Conservation (phyloP, 192 early-diverging fungal genomes). For the Chytriomyces confervae region DNA sequence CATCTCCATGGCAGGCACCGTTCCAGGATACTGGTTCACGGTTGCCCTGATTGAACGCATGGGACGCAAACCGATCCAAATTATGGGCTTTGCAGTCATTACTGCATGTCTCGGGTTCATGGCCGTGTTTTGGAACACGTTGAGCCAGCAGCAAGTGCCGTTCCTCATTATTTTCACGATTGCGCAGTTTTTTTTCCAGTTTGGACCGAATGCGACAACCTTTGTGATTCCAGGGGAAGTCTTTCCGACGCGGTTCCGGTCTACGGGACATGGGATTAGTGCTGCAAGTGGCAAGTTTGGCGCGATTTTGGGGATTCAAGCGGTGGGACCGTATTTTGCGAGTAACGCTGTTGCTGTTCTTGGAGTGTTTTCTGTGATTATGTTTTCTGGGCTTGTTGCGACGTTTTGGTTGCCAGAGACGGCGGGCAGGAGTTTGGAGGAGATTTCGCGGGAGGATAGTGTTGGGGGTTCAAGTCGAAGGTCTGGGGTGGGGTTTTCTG, state of each 20-base stretch:
- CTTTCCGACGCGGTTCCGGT: slow-evolving; percentile 53
- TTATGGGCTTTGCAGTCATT: slow-evolving; percentile 79
- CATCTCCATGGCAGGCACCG: slow-evolving; percentile 64
- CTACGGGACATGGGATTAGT: slow-evolving; percentile 72
- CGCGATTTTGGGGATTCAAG: slow-evolving; percentile 60
- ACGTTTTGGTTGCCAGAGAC: slow-evolving; percentile 55
- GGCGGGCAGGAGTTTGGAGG: neutral
- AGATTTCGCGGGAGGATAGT: slow-evolving; percentile 1
- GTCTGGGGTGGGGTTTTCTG: no score
- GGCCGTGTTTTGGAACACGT: slow-evolving; percentile 12
- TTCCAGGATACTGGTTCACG: slow-evolving; percentile 93
- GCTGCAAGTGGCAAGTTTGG: slow-evolving; percentile 72
- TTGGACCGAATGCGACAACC: no score
- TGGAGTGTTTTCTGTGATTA: slow-evolving; percentile 76
- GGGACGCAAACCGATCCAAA: slow-evolving; percentile 85
- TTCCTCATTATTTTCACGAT: slow-evolving; percentile 70
- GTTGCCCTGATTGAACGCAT: slow-evolving; percentile 81
- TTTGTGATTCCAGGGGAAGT: no score
- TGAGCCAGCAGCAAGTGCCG: neutral
- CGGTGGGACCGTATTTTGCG: slow-evolving; percentile 54
- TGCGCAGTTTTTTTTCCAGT: neutral
- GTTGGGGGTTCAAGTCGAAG: neutral
- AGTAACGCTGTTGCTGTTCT: slow-evolving; percentile 39
- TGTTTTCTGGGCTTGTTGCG: slow-evolving; percentile 44
- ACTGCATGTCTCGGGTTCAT: slow-evolving; percentile 70